phyloP scores from a whole-genome alignment of 1,139 yeast species.

The Geotrichum candidum region DNA sequence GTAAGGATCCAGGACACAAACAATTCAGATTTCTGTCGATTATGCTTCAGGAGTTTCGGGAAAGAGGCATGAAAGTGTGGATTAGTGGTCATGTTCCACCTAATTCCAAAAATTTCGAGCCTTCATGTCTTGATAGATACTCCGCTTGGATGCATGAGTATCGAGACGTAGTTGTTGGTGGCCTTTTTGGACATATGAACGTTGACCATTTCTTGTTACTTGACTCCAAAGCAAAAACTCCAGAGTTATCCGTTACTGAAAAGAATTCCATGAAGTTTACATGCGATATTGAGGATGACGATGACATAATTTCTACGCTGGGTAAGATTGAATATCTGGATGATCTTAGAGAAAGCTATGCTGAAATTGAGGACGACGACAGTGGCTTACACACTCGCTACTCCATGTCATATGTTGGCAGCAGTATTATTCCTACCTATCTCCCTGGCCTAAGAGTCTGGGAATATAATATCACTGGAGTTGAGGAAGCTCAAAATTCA shows the following conservation, averaged over 20 bases:
- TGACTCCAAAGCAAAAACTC: slow-evolving; percentile 37
- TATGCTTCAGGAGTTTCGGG: slow-evolving; percentile 63
- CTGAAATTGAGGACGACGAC: slow-evolving; percentile 3
- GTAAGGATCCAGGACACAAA: slow-evolving; percentile 72
- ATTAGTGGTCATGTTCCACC: slow-evolving; percentile 85
- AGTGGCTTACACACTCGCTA: slow-evolving; percentile 47
- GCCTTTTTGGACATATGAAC: slow-evolving; percentile 83
- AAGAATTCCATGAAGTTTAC: slow-evolving; percentile 10
- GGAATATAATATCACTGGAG: slow-evolving; percentile 69
- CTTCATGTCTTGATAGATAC: slow-evolving; percentile 64
- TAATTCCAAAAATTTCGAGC: slow-evolving; percentile 66
- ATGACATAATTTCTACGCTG: background rate
- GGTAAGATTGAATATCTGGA: slow-evolving; percentile 20
- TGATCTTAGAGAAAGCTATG: slow-evolving; percentile 15
- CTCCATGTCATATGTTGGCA: slow-evolving; percentile 60
- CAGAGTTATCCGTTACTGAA: slow-evolving; percentile 11
- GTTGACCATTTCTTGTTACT: slow-evolving; percentile 76
- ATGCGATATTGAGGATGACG: background rate
- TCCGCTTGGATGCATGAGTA: slow-evolving; percentile 74
- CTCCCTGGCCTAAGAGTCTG: slow-evolving; percentile 77
- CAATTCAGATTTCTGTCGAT: slow-evolving; percentile 72
- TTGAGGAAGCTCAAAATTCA: slow-evolving; percentile 29
- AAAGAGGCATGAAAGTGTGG: slow-evolving; percentile 80
- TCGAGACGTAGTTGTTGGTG: slow-evolving; percentile 76
- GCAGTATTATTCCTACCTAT: slow-evolving; percentile 80